Evolutionary conservation across 106 monocot species (phyloP), one percentile per base, ranked within the genome.

Genomic region (Dactylorhiza incarnata): DNA sequence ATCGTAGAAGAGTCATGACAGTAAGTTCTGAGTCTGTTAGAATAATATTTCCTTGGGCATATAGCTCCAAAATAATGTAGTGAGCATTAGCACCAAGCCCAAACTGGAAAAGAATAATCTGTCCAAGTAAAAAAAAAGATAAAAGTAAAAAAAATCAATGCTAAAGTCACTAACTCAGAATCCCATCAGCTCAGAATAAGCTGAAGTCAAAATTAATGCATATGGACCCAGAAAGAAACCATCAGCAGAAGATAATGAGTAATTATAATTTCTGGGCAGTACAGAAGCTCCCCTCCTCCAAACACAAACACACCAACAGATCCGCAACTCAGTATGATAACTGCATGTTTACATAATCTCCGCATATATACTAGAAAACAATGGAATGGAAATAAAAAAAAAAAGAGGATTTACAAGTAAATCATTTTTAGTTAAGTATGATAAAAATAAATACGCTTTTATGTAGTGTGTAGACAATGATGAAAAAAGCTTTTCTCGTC

Each of bases 21-120:
- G 83, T 80, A 76, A 78, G 94, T 24, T 89, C 86, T 44, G 91
- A 86, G 74, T 99, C 91, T 22, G 97, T 89, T 7, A 99, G 87
- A 77, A 99, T 72, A 73, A 99, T 91, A 81, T 99, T 99, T 81
- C 94, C 97, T 80, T 99, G 94, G 29, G 94, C 80, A 80, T 91
- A 94, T 24, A 94, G 75, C 80, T 94, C 94, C 74, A 94, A 74
- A 84, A 99, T 99, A 48, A 99, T 72, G 79, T 76, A 99, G 88
- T 99, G 91, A 51, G 97, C 89, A 85, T 87, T 91, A 6, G 73
- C 72, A 53, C 97, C 97, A 81, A 91, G 75, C 73, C 97, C 97
- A 85, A 99, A 99, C 81, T 99, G 97, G 72, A 99, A 99, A 63
- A 94, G 73, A 53, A 99, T 82, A 67, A 99, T 94, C 96, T 97